Evolutionary conservation across 1,139 yeast species (phyloP).

Genomic region (Yamadazyma friedrichii): DNA sequence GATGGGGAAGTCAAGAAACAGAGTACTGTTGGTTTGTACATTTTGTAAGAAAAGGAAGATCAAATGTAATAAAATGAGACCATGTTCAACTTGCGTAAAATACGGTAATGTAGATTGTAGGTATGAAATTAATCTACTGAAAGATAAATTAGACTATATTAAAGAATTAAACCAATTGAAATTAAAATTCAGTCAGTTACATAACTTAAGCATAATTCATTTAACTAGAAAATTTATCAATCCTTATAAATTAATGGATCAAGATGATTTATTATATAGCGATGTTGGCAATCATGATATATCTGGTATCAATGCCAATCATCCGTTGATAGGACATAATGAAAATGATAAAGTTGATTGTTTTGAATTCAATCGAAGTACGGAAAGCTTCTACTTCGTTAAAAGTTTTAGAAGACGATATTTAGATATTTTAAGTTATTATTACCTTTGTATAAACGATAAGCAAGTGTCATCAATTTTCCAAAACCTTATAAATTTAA

Average conservation of each 20-base stretch:
- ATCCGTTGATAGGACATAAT: constrained; percentile 1
- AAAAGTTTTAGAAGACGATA: constrained; percentile 3
- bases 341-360: constrained; percentile 1
- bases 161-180: constrained; percentile 7
- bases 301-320: neutral
- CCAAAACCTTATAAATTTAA: constrained; percentile 4
- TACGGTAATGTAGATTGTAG: constrained; percentile 11
- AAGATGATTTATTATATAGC: neutral
- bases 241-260: neutral
- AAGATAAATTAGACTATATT: constrained; percentile 7
- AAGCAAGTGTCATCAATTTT: constrained; percentile 4
- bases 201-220: neutral
- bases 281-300: neutral
- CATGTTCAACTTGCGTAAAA: constrained; percentile 15
- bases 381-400: constrained; percentile 6
- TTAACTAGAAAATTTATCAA: constrained; percentile 1
- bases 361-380: constrained; percentile 4
- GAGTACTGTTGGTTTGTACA: constrained; percentile 13
- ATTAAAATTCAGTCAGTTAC: neutral
- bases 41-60: constrained; percentile 15
- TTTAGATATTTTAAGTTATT: constrained; percentile 4
- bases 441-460: constrained; percentile 3
- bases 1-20: constrained; percentile 7
- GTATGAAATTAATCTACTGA: constrained; percentile 7
- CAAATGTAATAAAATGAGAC: constrained; percentile 14